These are phyloP conservation scores for Fragaria vesca DNA, from an alignment of 306 rosid species.

Conservation along the genomic window DNA sequence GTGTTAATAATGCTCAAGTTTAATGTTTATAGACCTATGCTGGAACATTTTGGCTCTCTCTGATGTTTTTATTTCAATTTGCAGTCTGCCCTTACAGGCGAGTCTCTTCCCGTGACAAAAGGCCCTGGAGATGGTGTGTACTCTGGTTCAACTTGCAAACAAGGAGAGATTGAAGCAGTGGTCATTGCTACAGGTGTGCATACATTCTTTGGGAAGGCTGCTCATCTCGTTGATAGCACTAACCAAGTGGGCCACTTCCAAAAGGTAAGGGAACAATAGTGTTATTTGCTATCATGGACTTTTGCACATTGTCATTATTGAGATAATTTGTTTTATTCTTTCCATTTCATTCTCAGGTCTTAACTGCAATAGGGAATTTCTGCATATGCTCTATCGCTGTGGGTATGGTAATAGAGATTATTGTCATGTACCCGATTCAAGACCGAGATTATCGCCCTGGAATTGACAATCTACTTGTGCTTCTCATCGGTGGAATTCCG, in stretches of 20 bases:
- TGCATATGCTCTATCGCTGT: conserved; percentile 95
- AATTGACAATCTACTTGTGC: conserved; percentile 94
- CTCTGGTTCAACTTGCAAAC: conserved; percentile 98
- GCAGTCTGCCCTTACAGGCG: conserved; percentile 97
- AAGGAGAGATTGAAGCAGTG: conserved; percentile 97
- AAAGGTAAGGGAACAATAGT: conserved; percentile 48
- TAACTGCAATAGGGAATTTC: conserved; percentile 97
- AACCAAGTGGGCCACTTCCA: conserved; percentile 99
- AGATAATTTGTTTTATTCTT: conserved; percentile 1
- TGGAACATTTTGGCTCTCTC: background rate
- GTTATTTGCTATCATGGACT: background rate
- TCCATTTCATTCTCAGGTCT: conserved; percentile 51
- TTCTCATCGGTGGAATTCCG: conserved; percentile 98
- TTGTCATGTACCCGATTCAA: conserved; percentile 98
- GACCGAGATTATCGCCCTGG: conserved; percentile 89
- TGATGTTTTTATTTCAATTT: conserved; percentile 26
- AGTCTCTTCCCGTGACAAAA: conserved; percentile 93
- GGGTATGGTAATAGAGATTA: conserved; percentile 88
- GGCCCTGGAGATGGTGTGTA: conserved; percentile 97
- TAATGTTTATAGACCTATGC: too few relatives aligned
- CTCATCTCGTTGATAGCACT: conserved; percentile 93
- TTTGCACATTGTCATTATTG: background rate
- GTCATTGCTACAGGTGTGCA: conserved; percentile 98
- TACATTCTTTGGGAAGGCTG: conserved; percentile 97
- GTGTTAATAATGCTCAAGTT: background rate